Evolutionary conservation across 164 flowering plant genomes (phyloP).

Genomic region (Brasenia schreberi): DNA sequence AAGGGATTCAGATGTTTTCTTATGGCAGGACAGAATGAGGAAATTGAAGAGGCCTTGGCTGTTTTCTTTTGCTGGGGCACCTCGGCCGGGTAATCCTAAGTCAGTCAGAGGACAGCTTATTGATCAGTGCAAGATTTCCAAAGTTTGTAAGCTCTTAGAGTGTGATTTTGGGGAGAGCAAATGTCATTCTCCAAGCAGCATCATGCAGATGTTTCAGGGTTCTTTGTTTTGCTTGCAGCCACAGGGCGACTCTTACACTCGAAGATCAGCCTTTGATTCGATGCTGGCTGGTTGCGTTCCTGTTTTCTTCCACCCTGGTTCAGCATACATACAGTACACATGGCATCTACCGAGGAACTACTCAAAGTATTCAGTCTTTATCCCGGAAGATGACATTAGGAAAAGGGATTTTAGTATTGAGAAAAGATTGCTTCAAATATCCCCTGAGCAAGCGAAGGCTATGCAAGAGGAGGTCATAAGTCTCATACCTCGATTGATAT

Average conservation of each 20-base stretch:
- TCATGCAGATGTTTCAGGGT: slow-evolving; percentile 27
- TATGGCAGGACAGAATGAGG: slow-evolving; percentile 29
- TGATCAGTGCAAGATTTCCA: slow-evolving; percentile 32
- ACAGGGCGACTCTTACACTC: slow-evolving; percentile 57
- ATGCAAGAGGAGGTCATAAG: slow-evolving; percentile 84
- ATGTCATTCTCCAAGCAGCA: slow-evolving; percentile 29
- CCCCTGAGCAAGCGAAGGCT: slow-evolving; percentile 51
- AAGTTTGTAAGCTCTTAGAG: slow-evolving; percentile 22
- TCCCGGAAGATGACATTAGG: slow-evolving; percentile 26
- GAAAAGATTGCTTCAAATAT: slow-evolving; percentile 39
- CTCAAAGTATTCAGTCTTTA: slow-evolving; percentile 31
- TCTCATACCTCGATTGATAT: slow-evolving; percentile 62
- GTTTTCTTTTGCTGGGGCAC: slow-evolving; percentile 43
- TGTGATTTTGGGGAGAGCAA: slow-evolving; percentile 19
- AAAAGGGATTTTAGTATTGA: slow-evolving; percentile 59
- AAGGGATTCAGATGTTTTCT: slow-evolving; percentile 16
- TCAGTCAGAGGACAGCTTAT: slow-evolving; percentile 41
- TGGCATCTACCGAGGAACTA: slow-evolving; percentile 43
- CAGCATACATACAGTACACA: slow-evolving; percentile 45
- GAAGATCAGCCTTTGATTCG: slow-evolving; percentile 56
- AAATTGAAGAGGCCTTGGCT: slow-evolving; percentile 18
- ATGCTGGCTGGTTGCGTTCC: slow-evolving; percentile 54
- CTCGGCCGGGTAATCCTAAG: slow-evolving; percentile 32
- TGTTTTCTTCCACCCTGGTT: slow-evolving; percentile 51
- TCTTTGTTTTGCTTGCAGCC: slow-evolving; percentile 53